phyloP scores from a whole-genome alignment of 345 rosid genomes.

The Camelina sativa region DNA sequence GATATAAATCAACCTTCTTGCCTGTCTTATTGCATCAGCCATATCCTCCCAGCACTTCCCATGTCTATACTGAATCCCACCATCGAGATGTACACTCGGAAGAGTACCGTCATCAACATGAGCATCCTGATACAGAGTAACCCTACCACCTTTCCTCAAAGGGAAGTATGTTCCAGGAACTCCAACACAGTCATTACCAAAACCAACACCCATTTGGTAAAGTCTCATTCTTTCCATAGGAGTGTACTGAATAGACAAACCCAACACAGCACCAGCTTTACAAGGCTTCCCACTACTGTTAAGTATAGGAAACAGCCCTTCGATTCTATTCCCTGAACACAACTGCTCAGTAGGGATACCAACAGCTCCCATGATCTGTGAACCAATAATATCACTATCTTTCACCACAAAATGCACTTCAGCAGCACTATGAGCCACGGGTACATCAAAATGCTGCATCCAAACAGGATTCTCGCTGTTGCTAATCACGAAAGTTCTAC shows the following conservation, averaged over 20 bases:
- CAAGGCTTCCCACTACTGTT: constrained; percentile 67
- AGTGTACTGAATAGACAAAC: constrained; percentile 66
- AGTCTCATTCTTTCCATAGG: constrained; percentile 57
- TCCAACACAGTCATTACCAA: constrained; percentile 61
- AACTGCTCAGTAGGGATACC: constrained; percentile 72
- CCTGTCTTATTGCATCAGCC: constrained; percentile 73
- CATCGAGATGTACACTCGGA: constrained; percentile 65
- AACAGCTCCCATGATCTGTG: constrained; percentile 81
- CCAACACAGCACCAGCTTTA: constrained; percentile 70
- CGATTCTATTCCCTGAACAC: constrained; percentile 53
- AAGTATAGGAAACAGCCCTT: constrained; percentile 74
- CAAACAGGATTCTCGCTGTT: constrained; percentile 81
- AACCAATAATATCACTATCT: constrained; percentile 80
- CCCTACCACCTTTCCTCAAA: constrained; percentile 76
- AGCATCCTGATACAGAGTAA: constrained; percentile 93
- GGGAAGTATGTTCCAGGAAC: constrained; percentile 90
- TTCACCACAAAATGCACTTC: constrained; percentile 86
- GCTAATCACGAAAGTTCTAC: constrained; percentile 76
- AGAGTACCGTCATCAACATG: constrained; percentile 68
- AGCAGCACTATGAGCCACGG: constrained; percentile 77
- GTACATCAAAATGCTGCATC: constrained; percentile 84
- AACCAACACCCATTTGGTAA: constrained; percentile 64
- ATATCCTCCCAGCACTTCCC: constrained; percentile 82
- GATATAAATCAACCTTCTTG: constrained; percentile 80
- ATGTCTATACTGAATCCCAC: constrained; percentile 54